Conservation (phyloP, 2,329 filamentous ascomycete species). For the Beauveria bassiana region DNA sequence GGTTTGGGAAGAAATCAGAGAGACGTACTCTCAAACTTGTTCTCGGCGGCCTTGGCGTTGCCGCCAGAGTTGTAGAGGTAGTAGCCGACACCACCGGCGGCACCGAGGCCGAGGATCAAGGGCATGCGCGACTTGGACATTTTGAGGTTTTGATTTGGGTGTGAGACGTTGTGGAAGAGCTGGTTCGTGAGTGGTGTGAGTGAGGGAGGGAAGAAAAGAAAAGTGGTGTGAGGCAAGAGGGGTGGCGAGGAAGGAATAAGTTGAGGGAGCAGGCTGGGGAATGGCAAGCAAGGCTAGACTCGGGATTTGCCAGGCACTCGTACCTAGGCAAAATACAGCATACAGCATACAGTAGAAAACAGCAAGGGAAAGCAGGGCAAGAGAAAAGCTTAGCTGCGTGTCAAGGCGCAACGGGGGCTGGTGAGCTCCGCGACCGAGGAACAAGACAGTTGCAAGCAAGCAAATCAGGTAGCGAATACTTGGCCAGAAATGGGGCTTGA, state of each 20-base stretch:
- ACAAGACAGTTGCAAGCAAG: background rate
- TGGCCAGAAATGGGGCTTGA: background rate
- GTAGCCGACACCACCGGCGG: slow-evolving; percentile 67
- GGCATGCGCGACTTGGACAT: slow-evolving; percentile 43
- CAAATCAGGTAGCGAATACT: background rate
- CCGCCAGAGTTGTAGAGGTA: slow-evolving; percentile 88
- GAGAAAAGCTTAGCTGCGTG: background rate
- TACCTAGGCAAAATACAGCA: background rate
- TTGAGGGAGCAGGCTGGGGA: background rate
- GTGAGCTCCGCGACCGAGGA: background rate
- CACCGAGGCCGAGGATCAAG: slow-evolving; percentile 50
- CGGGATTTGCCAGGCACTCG: background rate
- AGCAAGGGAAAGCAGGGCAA: background rate
- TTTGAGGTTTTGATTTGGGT: slow-evolving; percentile 15
- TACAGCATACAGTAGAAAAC: background rate
- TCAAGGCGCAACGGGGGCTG: background rate
- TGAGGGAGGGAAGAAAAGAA: background rate
- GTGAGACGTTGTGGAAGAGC: background rate
- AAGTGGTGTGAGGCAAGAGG: slow-evolving; percentile 7
- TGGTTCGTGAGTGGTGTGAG: background rate
- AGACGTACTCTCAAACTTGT: slow-evolving; percentile 70
- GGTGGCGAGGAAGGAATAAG: background rate
- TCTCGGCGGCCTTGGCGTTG: slow-evolving; percentile 71
- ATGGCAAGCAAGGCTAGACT: background rate
- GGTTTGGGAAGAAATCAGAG: background rate